Evolutionary conservation across 345 rosid genomes (phyloP), one percentile per base, ranked within the genome.

Genomic region (Acer saccharum): DNA sequence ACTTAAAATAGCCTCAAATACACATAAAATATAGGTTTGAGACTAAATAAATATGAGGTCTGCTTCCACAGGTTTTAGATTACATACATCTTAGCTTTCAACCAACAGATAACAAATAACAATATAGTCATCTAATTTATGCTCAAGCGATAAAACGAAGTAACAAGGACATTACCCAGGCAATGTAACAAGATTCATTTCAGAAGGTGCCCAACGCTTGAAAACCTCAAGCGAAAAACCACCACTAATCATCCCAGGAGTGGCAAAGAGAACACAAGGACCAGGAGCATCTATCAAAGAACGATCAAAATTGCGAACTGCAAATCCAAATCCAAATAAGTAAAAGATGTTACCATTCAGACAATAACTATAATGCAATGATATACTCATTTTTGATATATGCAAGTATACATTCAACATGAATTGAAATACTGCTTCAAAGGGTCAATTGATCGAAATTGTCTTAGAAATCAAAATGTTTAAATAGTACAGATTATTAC

Each of bases 251-350:
- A 96, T 96, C 67, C 99, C 98, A 43, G 98, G 99, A 77, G 99
- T 94, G 54, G 99, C 98, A 83, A 96, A 96, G 67, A 96, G 98
- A 83, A 96, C 95, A 78, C 99, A 96, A 77, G 99, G 98, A 46
- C 99, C 98, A 65, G 98, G 93, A 79, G 89, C 87, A 86, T 90
- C 85, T 65, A 96, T 84, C 76, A 90, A 75, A 55, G 98, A 91
- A n/a, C 98, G 94, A 67, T 96, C 91, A 58, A 94, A 96, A 64
- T 84, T 84, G 76, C 75, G 70, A 87, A 92, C 98, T 95, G 86
- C 88, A 89, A 70, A 80, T 32, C 61, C 46, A 50, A 73, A 80
- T 50, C 4, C 68, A 65, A 14, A 68, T 39, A 41, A 78, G 44
- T 35, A 20, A 64, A 17, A 65, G 58, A 77, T 20, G 64, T 27